Base-by-base conservation (phyloP, 805 yeast species). In the Candida quercuum region DNA sequence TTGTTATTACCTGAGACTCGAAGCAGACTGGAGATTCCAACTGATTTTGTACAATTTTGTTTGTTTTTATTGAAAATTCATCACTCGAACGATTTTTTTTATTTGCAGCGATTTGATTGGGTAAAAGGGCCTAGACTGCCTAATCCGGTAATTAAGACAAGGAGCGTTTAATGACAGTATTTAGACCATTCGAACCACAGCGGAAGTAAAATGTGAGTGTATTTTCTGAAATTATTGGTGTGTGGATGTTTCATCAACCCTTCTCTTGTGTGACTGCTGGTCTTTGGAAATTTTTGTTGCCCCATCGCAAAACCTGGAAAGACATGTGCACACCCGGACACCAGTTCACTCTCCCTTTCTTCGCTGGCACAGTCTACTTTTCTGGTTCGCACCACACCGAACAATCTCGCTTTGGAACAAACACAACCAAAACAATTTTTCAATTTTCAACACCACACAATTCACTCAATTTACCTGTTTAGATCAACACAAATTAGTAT, bases 71-170 rank as follows among this genome's bases (percentile, higher is more conserved):
- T 23, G 31, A 21, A 27, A n/a, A 22, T 37, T 23, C 20, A 14
- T 26, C 31, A 35, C 52, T 49, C 55, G 53, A 48, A 45, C 38
- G 52, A 45, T 45, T 49, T 48, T 49, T 44, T 41, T 24, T 14
- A n/a, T 35, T 28, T 18, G 45, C 41, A 29, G 36, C 32, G 40
- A 25, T 50, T 40, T 46, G 38, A 50, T 50, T 50, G 55, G 34
- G 52, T 40, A 41, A 35, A 36, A n/a, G 28, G 12, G 22, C 7
- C 34, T 43, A 7, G 49, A 40, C 42, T 48, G 18, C 55, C 52
- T 7, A 6, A 37, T 36, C n/a, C 4, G 47, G 54, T 7, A 35
- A 12, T 22, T 1, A 7, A 6, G 32, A 24, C 10, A 9, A 21
- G n/a, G 6, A 9, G 28, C 6, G n/a, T 13, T 25, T n/a, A 6